phyloP scores from a whole-genome alignment of 345 rosid species.

The Durio zibethinus region DNA sequence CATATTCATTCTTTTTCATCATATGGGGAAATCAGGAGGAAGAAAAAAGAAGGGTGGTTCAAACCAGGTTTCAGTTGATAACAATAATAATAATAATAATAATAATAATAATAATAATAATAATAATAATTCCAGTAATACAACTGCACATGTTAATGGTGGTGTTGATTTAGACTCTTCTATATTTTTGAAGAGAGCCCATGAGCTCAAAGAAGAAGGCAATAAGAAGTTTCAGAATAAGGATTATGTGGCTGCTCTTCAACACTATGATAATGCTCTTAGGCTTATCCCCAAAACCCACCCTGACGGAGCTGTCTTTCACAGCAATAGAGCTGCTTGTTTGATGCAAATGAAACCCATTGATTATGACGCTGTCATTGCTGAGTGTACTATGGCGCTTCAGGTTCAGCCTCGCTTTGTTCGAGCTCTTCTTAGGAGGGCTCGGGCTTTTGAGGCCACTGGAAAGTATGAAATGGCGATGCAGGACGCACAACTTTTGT shows the following conservation, averaged over 20 bases:
- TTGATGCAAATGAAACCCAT: constrained; percentile 98
- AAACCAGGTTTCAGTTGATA: constrained; percentile 47
- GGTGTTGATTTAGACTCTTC: constrained; percentile 66
- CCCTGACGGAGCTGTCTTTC: constrained; percentile 86
- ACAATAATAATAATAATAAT: neutral
- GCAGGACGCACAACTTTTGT: constrained; percentile 72
- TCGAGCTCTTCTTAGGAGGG: constrained; percentile 85
- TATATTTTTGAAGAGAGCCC: constrained; percentile 69
- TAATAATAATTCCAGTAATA: constrained; percentile 1
- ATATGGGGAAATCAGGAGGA: constrained; percentile 89
- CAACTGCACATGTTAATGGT: constrained; percentile 52
- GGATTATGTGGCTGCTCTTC: constrained; percentile 83
- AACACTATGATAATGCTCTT: constrained; percentile 71
- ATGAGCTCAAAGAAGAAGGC: constrained; percentile 97
- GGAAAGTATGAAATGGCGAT: constrained; percentile 80
- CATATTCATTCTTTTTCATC: neutral
- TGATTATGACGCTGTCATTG: constrained; percentile 73
- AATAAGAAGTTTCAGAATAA: constrained; percentile 73
- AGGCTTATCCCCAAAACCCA: constrained; percentile 69
- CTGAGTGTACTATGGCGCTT: constrained; percentile 83
- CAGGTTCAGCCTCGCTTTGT: constrained; percentile 77
- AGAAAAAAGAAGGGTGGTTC: constrained; percentile 73
- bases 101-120: neutral
- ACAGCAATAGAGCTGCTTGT: constrained; percentile 92
- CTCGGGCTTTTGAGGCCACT: constrained; percentile 76